These are phyloP conservation scores for Penicillium sp. DNA, from an alignment of 2,329 filamentous ascomycete species.

Conservation along the genomic window DNA sequence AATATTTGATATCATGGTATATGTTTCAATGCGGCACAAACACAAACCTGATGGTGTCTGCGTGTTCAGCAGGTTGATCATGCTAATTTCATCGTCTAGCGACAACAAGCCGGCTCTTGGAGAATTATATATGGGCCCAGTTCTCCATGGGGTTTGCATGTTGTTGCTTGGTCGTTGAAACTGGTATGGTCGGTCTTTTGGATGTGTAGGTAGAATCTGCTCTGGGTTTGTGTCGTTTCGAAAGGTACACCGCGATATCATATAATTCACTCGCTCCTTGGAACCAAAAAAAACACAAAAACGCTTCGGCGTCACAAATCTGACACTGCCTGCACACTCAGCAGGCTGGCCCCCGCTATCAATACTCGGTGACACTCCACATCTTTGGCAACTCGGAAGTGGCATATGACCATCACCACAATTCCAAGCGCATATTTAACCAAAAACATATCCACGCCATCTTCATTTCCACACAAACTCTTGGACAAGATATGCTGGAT, in stretches of 20 bases:
- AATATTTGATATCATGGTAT: neutral
- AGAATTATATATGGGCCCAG: neutral
- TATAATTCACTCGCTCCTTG: neutral
- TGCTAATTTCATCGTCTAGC: neutral
- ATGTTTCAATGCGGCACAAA: neutral
- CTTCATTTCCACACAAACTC: slow-evolving; percentile 21
- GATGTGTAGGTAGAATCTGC: neutral
- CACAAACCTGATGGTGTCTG: neutral
- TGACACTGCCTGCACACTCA: neutral
- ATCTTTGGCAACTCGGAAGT: neutral
- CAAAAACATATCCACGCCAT: slow-evolving; percentile 31
- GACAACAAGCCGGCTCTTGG: neutral
- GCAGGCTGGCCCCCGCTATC: neutral
- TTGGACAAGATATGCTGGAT: neutral
- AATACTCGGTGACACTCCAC: neutral
- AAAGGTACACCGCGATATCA: neutral
- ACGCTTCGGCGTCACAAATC: neutral
- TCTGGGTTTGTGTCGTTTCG: neutral
- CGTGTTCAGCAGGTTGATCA: neutral
- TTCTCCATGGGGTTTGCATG: neutral
- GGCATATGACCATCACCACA: neutral
- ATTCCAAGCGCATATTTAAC: too few relatives aligned
- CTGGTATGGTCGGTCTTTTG: neutral
- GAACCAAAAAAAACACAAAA: neutral
- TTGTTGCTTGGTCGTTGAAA: neutral